phyloP scores from a whole-genome alignment of 1,284 basidiomycete genomes.

The Cutaneotrichosporon sp. region DNA sequence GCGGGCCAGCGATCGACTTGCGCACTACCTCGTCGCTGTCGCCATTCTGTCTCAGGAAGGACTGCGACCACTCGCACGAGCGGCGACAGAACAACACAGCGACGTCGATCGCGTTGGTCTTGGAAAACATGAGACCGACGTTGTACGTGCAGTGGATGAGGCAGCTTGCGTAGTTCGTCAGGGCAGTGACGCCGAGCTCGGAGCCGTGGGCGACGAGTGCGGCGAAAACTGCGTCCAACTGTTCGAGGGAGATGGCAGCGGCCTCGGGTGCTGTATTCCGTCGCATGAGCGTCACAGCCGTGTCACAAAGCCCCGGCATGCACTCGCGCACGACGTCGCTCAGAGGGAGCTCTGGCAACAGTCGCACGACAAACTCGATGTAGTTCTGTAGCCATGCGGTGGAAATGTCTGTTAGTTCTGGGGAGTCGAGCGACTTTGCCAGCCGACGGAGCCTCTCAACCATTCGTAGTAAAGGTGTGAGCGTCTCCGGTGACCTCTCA shows the following conservation, averaged over 20 bases:
- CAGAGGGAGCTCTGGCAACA: not conserved
- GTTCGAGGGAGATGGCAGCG: slow-evolving; percentile 1
- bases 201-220: not conserved
- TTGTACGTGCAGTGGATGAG: slow-evolving; percentile 20
- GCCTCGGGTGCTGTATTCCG: not conserved
- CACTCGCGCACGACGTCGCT: slow-evolving; percentile 3
- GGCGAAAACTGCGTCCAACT: slow-evolving; percentile 4
- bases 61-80: slow-evolving; percentile 33
- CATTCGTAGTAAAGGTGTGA: slow-evolving; percentile 12
- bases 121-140: slow-evolving; percentile 39
- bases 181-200: not conserved
- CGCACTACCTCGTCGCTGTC: slow-evolving; percentile 16
- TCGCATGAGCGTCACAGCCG: slow-evolving; percentile 8
- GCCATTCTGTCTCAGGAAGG: slow-evolving; percentile 13
- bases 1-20: not conserved
- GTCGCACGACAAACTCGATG: slow-evolving; percentile 15
- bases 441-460: slow-evolving; percentile 31
- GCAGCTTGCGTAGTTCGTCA: not conserved
- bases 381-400: slow-evolving; percentile 23
- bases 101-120: slow-evolving; percentile 30
- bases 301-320: slow-evolving; percentile 18
- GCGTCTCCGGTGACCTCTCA: not conserved
- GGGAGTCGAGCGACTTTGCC: slow-evolving; percentile 25
- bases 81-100: slow-evolving; percentile 36
- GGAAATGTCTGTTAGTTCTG: not conserved